Evolutionary conservation across 2,329 filamentous ascomycete species (phyloP).

Genomic region (Elsinoe necatrix): DNA sequence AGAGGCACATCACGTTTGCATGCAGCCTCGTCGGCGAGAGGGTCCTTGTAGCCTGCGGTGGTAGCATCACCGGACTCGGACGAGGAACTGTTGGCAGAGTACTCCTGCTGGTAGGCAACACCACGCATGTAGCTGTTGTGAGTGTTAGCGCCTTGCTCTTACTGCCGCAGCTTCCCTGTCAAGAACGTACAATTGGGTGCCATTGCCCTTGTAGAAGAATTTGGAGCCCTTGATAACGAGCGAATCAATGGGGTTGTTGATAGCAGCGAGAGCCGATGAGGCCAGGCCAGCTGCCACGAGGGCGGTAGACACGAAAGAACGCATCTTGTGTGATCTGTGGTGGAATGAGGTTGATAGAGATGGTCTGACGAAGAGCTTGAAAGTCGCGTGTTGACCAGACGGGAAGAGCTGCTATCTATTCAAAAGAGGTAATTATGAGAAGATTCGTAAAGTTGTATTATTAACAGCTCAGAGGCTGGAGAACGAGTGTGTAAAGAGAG

Average conservation of each 20-base stretch:
- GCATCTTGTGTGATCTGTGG: constrained; percentile 9
- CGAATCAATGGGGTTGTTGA: constrained; percentile 51
- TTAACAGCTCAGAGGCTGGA: constrained; percentile 10
- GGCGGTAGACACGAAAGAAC: constrained; percentile 10
- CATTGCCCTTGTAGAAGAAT: constrained; percentile 82
- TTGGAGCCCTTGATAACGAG: constrained; percentile 71
- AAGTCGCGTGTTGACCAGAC: neutral
- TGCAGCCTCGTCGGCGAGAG: constrained; percentile 59
- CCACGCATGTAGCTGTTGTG: constrained; percentile 67
- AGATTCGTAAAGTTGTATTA: neutral
- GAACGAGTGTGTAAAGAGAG: constrained; percentile 14
- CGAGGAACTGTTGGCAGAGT: constrained; percentile 39
- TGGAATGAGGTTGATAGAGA: neutral
- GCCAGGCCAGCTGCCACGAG: constrained; percentile 34
- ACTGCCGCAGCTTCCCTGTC: neutral
- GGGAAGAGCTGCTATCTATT: constrained; percentile 10
- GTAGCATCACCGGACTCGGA: constrained; percentile 46
- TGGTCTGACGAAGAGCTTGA: neutral
- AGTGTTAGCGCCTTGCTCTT: neutral
- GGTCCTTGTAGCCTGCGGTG: constrained; percentile 62
- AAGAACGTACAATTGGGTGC: constrained; percentile 57
- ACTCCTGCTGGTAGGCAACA: constrained; percentile 85
- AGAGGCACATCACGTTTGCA: constrained; percentile 84
- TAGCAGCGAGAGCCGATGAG: constrained; percentile 39
- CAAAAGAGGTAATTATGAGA: neutral